Evolutionary conservation across 2,329 filamentous ascomycete species (phyloP), one percentile per base, ranked within the genome.

Genomic region (Endothia cerciana): DNA sequence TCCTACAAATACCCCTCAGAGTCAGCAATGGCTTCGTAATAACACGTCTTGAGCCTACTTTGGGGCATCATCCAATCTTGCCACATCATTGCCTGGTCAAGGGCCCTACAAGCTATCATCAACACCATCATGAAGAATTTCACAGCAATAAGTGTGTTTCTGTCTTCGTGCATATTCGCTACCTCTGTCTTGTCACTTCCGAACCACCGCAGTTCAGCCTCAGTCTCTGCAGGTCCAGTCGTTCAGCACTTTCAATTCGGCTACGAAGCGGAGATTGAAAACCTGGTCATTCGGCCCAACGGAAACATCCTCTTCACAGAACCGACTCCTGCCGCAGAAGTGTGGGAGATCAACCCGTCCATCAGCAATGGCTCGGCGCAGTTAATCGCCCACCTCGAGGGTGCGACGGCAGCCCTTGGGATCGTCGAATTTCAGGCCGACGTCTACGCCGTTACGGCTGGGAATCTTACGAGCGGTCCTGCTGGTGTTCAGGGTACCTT

Each of bases 341-440:
- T 45, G 43, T 45, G 43, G 43, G 43, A 45, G n/a, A 22, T 45
- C 43, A 10, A 22, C n/a, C 43, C 43, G n/a, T 45, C 43, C 43
- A 45, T 45, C 43, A 45, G 19, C 43, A 45, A 45, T 45, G 43
- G 43, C 43, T 45, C 43, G 19, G 43, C 43, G n/a, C n/a, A 45
- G 43, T 3, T 45, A 6, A 22, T 45, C 43, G 43, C 43, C n/a
- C 43, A 45, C 43, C n/a, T 45, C n/a, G 43, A 22, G 19, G n/a
- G n/a, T 1, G 43, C 43, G 43, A 45, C 43, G 10, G 43, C 43
- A 10, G 43, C 43, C 43, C 43, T 45, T 22, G 43, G 43, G 2
- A 45, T 45, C 19, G 43, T 45, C 19, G 43, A 45, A 19, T 45
- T 45, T 6, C 43, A 45, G 19, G 19, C 43, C 43, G 43, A 45